phyloP scores from a whole-genome alignment of 2,329 filamentous ascomycete genomes.

The Pseudogymnoascus destructans region DNA sequence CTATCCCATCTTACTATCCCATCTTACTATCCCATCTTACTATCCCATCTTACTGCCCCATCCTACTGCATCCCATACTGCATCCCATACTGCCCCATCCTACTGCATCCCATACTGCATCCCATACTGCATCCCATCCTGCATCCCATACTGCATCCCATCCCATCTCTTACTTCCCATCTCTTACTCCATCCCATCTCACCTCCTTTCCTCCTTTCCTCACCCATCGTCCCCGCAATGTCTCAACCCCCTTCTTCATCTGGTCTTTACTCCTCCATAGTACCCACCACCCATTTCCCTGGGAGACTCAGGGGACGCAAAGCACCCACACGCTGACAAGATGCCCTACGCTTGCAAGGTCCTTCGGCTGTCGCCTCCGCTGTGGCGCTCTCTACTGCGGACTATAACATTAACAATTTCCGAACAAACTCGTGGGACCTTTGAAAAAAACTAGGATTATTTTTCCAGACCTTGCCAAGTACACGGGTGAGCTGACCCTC shows the following conservation, averaged over 20 bases:
- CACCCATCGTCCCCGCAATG: neutral
- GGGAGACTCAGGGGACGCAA: neutral
- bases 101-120: too few relatives aligned
- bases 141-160: too few relatives aligned
- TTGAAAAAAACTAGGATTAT: neutral
- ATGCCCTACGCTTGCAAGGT: neutral
- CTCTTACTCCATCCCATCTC: neutral
- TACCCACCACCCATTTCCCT: neutral
- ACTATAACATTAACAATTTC: neutral
- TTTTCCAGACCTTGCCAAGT: neutral
- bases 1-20: too few relatives aligned
- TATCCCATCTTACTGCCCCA: too few relatives aligned
- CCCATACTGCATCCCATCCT: too few relatives aligned
- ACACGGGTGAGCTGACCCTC: too few relatives aligned
- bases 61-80: too few relatives aligned
- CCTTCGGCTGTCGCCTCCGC: neutral
- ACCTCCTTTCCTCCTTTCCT: neutral
- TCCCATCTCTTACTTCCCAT: too few relatives aligned
- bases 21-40: too few relatives aligned
- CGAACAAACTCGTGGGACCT: neutral
- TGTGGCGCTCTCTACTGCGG: neutral
- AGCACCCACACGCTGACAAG: neutral
- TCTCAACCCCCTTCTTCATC: neutral
- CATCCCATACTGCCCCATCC: too few relatives aligned
- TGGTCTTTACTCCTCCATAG: neutral